These are phyloP conservation scores for Arthrobotrys iridis DNA, from an alignment of 2,329 filamentous ascomycete genomes.

Conservation along the genomic window DNA sequence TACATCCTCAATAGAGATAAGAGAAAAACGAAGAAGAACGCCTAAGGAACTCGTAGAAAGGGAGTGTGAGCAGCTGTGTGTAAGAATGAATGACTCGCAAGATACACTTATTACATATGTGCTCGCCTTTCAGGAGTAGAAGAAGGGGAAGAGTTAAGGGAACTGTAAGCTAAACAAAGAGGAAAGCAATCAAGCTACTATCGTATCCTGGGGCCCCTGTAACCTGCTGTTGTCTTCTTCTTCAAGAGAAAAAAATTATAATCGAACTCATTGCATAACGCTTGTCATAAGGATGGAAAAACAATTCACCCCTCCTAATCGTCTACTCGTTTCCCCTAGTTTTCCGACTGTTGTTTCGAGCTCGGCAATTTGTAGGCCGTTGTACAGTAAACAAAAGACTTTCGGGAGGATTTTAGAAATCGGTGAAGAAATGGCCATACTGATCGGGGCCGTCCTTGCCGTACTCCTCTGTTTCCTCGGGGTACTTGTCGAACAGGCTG, in stretches of 20 bases:
- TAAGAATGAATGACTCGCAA: conserved; percentile 42
- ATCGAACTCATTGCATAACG: conserved; percentile 27
- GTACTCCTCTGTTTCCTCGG: conserved; percentile 94
- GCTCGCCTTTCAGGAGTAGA: conserved; percentile 32
- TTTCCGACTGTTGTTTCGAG: background rate
- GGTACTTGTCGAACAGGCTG: conserved; percentile 97
- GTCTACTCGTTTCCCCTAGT: background rate
- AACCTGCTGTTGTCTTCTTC: conserved; percentile 1
- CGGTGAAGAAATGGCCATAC: conserved; percentile 77
- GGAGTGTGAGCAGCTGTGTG: conserved; percentile 10
- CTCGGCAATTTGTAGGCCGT: background rate
- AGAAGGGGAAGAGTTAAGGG: conserved; percentile 23
- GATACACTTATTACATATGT: conserved; percentile 54
- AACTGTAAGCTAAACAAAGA: conserved; percentile 19
- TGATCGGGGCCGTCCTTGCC: conserved; percentile 65
- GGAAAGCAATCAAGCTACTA: conserved; percentile 26
- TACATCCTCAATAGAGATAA: conserved; percentile 4
- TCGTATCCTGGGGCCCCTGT: conserved; percentile 6
- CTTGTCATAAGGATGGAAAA: conserved; percentile 25
- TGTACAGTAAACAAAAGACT: background rate
- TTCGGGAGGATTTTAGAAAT: conserved; percentile 68
- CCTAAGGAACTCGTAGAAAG: conserved; percentile 29
- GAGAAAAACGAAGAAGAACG: conserved; percentile 18
- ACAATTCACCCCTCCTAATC: background rate
- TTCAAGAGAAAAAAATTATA: background rate